Percentiles rank a stretch among this genome's conserved stretches.
Evolutionary conservation across 1,284 basidiomycete species (phyloP).

Genomic region (Rhodotorula mucilaginosa): DNA sequence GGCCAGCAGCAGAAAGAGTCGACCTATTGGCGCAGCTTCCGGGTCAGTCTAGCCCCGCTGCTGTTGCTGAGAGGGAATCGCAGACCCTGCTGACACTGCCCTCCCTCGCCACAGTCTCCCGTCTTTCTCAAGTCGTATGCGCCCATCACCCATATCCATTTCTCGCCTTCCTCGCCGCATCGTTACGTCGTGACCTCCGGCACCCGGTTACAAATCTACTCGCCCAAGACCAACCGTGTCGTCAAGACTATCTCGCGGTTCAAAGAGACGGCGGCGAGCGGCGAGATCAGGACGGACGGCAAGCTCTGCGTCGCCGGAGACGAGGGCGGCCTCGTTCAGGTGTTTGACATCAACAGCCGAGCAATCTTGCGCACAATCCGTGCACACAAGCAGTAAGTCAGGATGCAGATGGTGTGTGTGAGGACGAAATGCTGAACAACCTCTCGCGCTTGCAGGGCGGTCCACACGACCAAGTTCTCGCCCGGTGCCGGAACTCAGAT

Average conservation of each 20-base stretch:
- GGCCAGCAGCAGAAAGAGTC: constrained; percentile 34
- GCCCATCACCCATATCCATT: constrained; percentile 86
- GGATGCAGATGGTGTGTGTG: neutral
- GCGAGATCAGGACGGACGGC: constrained; percentile 83
- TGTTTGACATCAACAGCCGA: constrained; percentile 92
- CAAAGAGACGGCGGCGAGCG: constrained; percentile 90
- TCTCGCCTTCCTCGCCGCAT: constrained; percentile 78
- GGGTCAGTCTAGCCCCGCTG: constrained; percentile 9
- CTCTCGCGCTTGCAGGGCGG: constrained; percentile 57
- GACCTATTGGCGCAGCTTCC: constrained; percentile 39
- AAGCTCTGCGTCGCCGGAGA: constrained; percentile 93
- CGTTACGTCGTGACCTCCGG: constrained; percentile 94
- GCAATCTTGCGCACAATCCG: constrained; percentile 90
- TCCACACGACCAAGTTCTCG: constrained; percentile 92
- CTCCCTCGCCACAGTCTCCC: constrained; percentile 59
- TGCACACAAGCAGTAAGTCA: constrained; percentile 74
- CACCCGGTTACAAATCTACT: constrained; percentile 91
- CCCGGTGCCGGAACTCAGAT: constrained; percentile 57
- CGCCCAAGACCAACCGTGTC: constrained; percentile 89
- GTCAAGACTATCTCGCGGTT: constrained; percentile 95
- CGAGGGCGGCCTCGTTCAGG: constrained; percentile 87
- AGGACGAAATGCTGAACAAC: neutral
- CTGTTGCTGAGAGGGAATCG: neutral
- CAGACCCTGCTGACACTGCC: neutral
- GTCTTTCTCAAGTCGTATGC: constrained; percentile 93